phyloP scores from a whole-genome alignment of 2,329 filamentous ascomycete species.

The Tricladium varicosporioides region DNA sequence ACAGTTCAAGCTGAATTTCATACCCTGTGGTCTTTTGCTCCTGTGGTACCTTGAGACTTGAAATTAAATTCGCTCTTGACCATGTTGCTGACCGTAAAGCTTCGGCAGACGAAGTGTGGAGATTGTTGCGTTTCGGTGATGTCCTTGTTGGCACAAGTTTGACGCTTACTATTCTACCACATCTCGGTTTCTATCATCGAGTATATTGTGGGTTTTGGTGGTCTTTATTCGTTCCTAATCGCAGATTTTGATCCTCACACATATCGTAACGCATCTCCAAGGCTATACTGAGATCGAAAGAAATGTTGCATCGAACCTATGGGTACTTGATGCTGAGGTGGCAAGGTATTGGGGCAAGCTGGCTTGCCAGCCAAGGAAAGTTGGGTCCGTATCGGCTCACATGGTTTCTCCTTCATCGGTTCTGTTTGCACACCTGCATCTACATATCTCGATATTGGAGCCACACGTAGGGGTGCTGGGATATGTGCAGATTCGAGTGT shows the following conservation, averaged over 20 bases:
- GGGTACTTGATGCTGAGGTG: slow-evolving; percentile 1
- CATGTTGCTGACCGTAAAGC: too few species aligned
- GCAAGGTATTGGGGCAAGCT: not conserved
- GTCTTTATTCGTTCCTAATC: too few species aligned
- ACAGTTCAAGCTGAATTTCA: too few species aligned
- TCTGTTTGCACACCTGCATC: slow-evolving; percentile 9
- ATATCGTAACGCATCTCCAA: slow-evolving; percentile 20
- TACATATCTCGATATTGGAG: slow-evolving; percentile 1
- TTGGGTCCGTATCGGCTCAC: not conserved
- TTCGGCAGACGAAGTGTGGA: too few species aligned
- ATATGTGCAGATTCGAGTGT: not conserved
- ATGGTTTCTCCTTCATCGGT: not conserved
- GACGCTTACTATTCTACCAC: too few species aligned
- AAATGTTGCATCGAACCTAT: slow-evolving; percentile 21
- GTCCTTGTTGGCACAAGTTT: too few species aligned
- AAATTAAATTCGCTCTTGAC: too few species aligned
- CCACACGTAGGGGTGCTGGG: not conserved
- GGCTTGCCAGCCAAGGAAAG: not conserved
- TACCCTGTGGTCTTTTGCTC: too few species aligned
- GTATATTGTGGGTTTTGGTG: too few species aligned
- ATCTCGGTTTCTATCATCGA: too few species aligned
- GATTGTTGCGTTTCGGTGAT: too few species aligned
- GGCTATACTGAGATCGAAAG: slow-evolving; percentile 14
- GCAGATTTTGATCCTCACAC: slow-evolving; percentile 3
- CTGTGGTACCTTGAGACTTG: too few species aligned